Evolutionary conservation across 1,284 basidiomycete species (phyloP), one percentile per base, ranked within the genome.

Genomic region (Puccinia hordei): DNA sequence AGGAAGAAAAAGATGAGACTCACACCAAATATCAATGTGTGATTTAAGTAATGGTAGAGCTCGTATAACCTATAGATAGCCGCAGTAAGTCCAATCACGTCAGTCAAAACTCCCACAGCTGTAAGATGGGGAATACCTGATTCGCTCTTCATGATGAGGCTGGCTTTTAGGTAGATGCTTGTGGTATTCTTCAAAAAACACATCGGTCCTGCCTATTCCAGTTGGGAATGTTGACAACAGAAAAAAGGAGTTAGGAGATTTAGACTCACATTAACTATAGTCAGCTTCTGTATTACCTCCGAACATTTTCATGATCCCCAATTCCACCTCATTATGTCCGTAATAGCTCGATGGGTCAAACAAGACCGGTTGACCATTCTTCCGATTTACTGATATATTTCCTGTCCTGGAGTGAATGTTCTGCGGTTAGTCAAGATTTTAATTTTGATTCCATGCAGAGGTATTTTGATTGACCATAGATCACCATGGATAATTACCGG

Each of bases 11-110:
- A 41, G 24, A 53, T 5, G 46, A 12, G 22, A 53, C 81, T 63
- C 33, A 81, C 81, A 46, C 82, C 82, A 74, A 82, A 82, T 77
- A 82, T 76, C 22, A 82, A 71, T 24, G 75, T 82, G 83, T 93
- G 92, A 83, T 95, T 95, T 82, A 95, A 87, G 84, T 94, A 93
- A 86, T 95, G 93, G 83, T 93, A 95, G 57, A 94, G 86, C 86
- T 94, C 90, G 84, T 95, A 95, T 38, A 94, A 86, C 44, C 73
- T 76, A 24, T 2, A 41, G 33, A 38, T 33, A 19, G 49, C 30
- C 19, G 44, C 13, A 55, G 3, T 59, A 2, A 59, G 15, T 33
- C 30, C 13, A 15, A 35, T 38, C 1, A 17, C 33, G 22, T 63
- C 57, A 15, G 38, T 63, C 19, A 63, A 38, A 33, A 63, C 33